phyloP scores from a whole-genome alignment of 805 yeast genomes.

The Lipomyces kockii region DNA sequence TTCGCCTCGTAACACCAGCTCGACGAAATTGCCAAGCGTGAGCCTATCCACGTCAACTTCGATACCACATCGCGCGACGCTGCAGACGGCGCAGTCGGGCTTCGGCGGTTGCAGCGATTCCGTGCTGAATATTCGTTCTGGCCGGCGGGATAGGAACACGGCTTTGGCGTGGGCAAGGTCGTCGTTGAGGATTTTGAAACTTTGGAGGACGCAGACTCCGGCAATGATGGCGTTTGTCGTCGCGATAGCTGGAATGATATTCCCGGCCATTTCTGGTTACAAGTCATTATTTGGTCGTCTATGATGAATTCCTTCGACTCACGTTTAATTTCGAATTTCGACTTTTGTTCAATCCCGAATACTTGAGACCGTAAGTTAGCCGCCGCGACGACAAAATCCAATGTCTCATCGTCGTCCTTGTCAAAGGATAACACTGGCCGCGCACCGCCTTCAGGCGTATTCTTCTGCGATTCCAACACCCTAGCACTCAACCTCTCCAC shows the following conservation, averaged over 20 bases:
- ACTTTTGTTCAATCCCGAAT: constrained; percentile 70
- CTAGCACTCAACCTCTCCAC: constrained; percentile 59
- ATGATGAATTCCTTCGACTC: neutral
- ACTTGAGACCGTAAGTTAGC: constrained; percentile 75
- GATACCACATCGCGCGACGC: constrained; percentile 43
- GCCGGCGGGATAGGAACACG: constrained; percentile 58
- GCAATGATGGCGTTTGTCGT: constrained; percentile 96
- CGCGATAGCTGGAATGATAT: constrained; percentile 97
- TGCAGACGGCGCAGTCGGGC: constrained; percentile 65
- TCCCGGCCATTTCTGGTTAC: constrained; percentile 74
- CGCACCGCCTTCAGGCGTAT: neutral
- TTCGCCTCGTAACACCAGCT: constrained; percentile 50
- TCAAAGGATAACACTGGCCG: constrained; percentile 59
- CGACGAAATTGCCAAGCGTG: constrained; percentile 59
- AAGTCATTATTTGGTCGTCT: neutral
- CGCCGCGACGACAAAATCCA: constrained; percentile 84
- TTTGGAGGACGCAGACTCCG: constrained; percentile 79
- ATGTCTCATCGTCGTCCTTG: constrained; percentile 92
- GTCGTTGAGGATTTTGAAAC: constrained; percentile 57
- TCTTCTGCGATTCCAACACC: constrained; percentile 38
- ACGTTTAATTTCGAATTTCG: constrained; percentile 83
- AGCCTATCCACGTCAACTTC: constrained; percentile 37
- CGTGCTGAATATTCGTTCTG: constrained; percentile 67
- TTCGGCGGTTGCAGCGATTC: constrained; percentile 68
- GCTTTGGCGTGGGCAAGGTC: constrained; percentile 42